Evolutionary conservation across 2,329 filamentous ascomycete species (phyloP).

Genomic region (Fusarium palustre): DNA sequence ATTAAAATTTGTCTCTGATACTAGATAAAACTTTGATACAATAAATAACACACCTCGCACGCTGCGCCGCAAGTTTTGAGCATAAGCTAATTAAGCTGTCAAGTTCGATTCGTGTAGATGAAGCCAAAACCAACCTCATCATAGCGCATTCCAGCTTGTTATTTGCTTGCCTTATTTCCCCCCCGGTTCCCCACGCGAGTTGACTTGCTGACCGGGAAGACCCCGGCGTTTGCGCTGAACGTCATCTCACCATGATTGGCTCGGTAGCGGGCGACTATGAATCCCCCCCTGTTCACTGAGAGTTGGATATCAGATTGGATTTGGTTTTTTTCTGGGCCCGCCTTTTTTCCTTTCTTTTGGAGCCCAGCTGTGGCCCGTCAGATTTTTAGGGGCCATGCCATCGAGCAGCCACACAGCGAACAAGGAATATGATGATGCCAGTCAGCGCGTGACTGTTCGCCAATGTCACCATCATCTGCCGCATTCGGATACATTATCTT

Average conservation of each 20-base stretch:
- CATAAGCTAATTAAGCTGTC: background rate
- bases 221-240: slow-evolving; percentile 49
- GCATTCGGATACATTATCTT: slow-evolving; percentile 29
- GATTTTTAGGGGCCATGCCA: slow-evolving; percentile 39
- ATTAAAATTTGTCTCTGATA: background rate
- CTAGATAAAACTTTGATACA: background rate
- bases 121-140: slow-evolving; percentile 11
- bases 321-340: slow-evolving; percentile 40
- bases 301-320: slow-evolving; percentile 53
- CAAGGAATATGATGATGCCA: slow-evolving; percentile 39
- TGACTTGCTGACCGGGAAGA: slow-evolving; percentile 39
- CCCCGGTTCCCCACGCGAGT: slow-evolving; percentile 45
- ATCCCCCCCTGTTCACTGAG: slow-evolving; percentile 49
- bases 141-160: background rate
- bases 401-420: slow-evolving; percentile 41
- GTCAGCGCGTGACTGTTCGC: slow-evolving; percentile 44
- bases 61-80: background rate
- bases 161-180: slow-evolving; percentile 8
- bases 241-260: slow-evolving; percentile 53
- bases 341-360: slow-evolving; percentile 23
- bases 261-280: slow-evolving; percentile 44
- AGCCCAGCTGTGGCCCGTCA: slow-evolving; percentile 26
- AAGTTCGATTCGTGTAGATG: background rate
- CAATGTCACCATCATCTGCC: slow-evolving; percentile 42
- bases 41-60: background rate